A percentile compares a stretch with the other conserved stretches of the same genome.
These are phyloP conservation scores for Scenedesmus sp. DNA, from an alignment of 163 green algal genomes.

Conservation along the genomic window DNA sequence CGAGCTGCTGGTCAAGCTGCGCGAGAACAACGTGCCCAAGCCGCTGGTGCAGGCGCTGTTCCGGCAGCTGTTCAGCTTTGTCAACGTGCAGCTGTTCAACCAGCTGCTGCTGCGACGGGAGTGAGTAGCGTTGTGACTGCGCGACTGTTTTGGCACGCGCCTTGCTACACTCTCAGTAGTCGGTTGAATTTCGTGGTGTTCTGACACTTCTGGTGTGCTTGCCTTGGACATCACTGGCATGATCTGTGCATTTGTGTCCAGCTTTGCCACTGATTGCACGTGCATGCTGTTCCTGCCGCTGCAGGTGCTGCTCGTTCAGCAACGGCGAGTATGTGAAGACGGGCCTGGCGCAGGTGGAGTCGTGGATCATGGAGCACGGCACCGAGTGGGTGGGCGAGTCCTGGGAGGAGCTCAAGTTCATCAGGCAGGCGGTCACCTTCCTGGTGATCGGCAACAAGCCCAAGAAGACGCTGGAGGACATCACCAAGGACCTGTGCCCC, in stretches of 20 bases:
- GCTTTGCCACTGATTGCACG: not conserved
- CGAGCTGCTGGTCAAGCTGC: conserved; percentile 86
- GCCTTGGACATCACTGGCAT: too few species aligned
- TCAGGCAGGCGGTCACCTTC: conserved; percentile 95
- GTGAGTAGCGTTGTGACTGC: not conserved
- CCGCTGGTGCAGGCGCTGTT: conserved; percentile 94
- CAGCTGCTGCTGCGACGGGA: conserved; percentile 97
- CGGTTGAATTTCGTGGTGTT: too few species aligned
- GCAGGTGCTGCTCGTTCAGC: conserved; percentile 96
- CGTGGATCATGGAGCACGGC: conserved; percentile 85
- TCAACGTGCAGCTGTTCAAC: conserved; percentile 99
- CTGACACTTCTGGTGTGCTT: too few species aligned
- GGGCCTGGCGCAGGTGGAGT: conserved; percentile 95
- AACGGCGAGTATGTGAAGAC: conserved; percentile 99
- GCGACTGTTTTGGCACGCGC: not conserved
- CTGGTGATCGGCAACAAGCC: conserved; percentile 98
- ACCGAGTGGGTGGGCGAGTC: conserved; percentile 88
- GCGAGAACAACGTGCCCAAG: conserved; percentile 89
- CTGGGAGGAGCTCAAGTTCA: conserved; percentile 97
- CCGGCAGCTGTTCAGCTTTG: conserved; percentile 98
- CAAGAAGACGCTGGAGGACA: conserved; percentile 97
- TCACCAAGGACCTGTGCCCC: conserved; percentile 97
- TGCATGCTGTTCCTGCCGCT: not conserved
- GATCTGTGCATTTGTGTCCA: too few species aligned
- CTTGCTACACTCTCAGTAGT: not conserved